These are phyloP conservation scores for Otatea glauca DNA, from an alignment of 176 grass and related monocot species.

Conservation along the genomic window DNA sequence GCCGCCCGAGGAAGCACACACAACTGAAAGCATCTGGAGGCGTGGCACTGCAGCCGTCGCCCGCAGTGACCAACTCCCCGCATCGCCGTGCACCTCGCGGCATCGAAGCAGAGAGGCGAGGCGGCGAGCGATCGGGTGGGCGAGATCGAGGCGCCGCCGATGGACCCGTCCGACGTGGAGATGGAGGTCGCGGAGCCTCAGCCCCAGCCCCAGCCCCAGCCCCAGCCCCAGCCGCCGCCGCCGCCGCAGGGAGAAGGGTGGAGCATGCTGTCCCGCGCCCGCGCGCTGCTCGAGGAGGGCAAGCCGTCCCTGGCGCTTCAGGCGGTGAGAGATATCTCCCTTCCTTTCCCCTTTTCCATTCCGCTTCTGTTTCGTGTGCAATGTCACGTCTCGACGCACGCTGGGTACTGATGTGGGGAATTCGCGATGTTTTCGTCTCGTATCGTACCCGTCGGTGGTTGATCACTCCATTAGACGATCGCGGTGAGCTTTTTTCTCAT, in stretches of 20 bases:
- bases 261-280: conserved; percentile 71
- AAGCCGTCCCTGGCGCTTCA: conserved; percentile 83
- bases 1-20: conserved; percentile 29
- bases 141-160: conserved; percentile 35
- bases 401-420: background rate
- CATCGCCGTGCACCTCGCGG: conserved; percentile 19
- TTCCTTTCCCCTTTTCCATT: background rate
- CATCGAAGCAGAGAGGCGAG: conserved; percentile 15
- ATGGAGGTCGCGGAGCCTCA: conserved; percentile 42
- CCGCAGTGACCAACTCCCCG: background rate
- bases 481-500: background rate
- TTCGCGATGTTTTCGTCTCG: background rate
- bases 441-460: background rate
- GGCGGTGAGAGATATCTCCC: conserved; percentile 53
- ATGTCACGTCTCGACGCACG: background rate
- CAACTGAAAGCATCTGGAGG: conserved; percentile 50
- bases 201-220: background rate
- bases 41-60: conserved; percentile 41
- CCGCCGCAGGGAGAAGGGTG: conserved; percentile 46
- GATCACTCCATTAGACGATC: conserved; percentile 24
- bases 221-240: background rate
- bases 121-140: background rate
- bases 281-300: conserved; percentile 71
- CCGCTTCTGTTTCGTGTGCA: conserved; percentile 34
- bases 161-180: conserved; percentile 72